Conservation (phyloP, 257 asterid genomes). For the Salvia miltiorrhiza region DNA sequence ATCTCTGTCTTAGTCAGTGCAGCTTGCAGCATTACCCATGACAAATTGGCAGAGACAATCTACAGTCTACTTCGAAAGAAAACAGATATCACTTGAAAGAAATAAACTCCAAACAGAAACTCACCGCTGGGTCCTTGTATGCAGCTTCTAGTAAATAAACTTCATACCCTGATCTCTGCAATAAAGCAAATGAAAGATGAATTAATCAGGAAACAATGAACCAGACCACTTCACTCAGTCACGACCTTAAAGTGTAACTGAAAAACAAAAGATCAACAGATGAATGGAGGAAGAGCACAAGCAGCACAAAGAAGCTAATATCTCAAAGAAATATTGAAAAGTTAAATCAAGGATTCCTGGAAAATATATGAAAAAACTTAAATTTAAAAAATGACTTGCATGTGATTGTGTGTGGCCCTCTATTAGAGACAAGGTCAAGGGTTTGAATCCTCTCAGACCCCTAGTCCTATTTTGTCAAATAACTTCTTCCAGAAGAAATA, state of each 20-base stretch:
- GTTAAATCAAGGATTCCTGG: background rate
- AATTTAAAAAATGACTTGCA: background rate
- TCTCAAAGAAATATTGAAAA: background rate
- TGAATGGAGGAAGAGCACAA: conserved; percentile 9
- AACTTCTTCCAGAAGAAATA: too few relatives aligned
- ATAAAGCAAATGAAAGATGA: conserved; percentile 27
- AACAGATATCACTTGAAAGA: conserved; percentile 1
- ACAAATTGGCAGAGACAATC: background rate
- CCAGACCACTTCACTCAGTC: conserved; percentile 15
- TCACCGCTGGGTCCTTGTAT: conserved; percentile 91
- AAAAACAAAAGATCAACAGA: conserved; percentile 15
- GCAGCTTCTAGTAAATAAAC: conserved; percentile 92
- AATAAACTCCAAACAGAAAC: conserved; percentile 25
- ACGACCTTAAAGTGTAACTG: conserved; percentile 1
- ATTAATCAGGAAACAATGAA: conserved; percentile 18
- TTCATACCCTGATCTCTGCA: conserved; percentile 98
- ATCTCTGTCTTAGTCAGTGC: background rate
- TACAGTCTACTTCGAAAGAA: background rate
- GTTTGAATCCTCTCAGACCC: background rate
- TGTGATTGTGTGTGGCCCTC: too few relatives aligned
- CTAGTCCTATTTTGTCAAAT: too few relatives aligned
- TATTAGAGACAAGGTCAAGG: background rate
- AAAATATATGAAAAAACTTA: background rate
- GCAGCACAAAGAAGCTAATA: conserved; percentile 18
- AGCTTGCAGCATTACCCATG: background rate